A percentile compares a stretch with the other conserved stretches of the same genome.
phyloP scores from a whole-genome alignment of 306 rosid species.

The Medicago arabica region DNA sequence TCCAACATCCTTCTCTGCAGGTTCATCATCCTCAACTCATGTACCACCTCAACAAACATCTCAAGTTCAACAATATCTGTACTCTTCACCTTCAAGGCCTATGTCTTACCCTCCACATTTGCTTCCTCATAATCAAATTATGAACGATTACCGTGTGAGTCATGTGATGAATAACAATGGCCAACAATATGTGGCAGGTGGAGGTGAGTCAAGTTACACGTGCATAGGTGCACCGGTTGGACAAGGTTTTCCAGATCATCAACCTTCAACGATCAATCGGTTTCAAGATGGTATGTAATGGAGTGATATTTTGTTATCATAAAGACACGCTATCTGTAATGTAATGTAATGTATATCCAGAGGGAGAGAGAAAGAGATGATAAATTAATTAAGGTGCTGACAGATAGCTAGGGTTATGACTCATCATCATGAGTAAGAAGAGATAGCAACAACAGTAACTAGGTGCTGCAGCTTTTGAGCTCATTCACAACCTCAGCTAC shows the following conservation, averaged over 20 bases:
- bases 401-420: slow-evolving; percentile 29
- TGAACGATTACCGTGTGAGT: slow-evolving; percentile 72
- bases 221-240: slow-evolving; percentile 91
- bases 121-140: too few species aligned
- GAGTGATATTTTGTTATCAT: slow-evolving; percentile 23
- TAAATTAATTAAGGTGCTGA: slow-evolving; percentile 12
- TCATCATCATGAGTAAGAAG: slow-evolving; percentile 46
- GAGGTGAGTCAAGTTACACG: slow-evolving; percentile 48
- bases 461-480: slow-evolving; percentile 68
- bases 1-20: slow-evolving; percentile 66
- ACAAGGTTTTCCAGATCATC: slow-evolving; percentile 21
- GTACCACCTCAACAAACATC: slow-evolving; percentile 40
- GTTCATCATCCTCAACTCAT: slow-evolving; percentile 59
- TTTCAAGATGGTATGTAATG: slow-evolving; percentile 78
- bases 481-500: slow-evolving; percentile 75
- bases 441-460: slow-evolving; percentile 42
- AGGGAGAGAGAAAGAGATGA: slow-evolving; percentile 50
- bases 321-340: slow-evolving; percentile 50
- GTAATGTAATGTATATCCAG: too few species aligned
- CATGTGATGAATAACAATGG: slow-evolving; percentile 55
- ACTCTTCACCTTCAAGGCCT: slow-evolving; percentile 59
- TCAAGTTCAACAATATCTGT: slow-evolving; percentile 50
- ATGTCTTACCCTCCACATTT: slow-evolving; percentile 52
- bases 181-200: slow-evolving; percentile 17
- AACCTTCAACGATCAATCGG: slow-evolving; percentile 68